Evolutionary conservation across 441 rosid species (phyloP).

Genomic region (Euphorbia schlechtendalii): DNA sequence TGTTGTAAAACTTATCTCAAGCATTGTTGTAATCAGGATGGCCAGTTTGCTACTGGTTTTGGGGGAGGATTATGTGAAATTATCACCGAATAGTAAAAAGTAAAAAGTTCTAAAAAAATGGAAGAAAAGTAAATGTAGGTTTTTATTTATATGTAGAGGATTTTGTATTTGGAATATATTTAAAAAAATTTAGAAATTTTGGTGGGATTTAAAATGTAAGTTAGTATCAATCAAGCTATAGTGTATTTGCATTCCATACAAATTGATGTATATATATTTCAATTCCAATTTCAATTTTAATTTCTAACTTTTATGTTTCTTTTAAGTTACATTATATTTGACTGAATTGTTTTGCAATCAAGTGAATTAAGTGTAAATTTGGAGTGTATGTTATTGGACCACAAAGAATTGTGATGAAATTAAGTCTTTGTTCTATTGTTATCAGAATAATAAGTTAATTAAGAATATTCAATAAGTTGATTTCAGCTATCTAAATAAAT

Average conservation of each 20-base stretch:
- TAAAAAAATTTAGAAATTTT: background rate
- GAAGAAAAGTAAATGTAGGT: background rate
- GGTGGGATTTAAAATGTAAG: background rate
- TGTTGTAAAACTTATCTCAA: slow-evolving; percentile 67
- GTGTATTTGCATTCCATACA: background rate
- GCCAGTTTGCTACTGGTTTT: slow-evolving; percentile 31
- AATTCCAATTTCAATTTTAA: too few relatives aligned
- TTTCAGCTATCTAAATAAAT: too few relatives aligned
- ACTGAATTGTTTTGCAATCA: too few relatives aligned
- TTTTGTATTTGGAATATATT: background rate
- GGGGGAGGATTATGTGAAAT: slow-evolving; percentile 45
- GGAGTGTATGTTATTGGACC: too few relatives aligned
- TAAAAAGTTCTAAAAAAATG: background rate
- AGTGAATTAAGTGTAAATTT: too few relatives aligned
- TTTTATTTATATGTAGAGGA: background rate
- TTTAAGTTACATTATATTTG: too few relatives aligned
- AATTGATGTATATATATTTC: background rate
- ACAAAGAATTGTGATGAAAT: too few relatives aligned
- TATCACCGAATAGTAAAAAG: slow-evolving; percentile 31
- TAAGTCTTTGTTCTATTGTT: too few relatives aligned
- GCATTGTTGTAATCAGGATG: slow-evolving; percentile 45
- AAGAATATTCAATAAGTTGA: too few relatives aligned
- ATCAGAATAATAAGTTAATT: too few relatives aligned
- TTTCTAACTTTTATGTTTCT: too few relatives aligned
- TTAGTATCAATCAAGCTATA: background rate